phyloP scores from a whole-genome alignment of 441 rosid genomes.

The Raphanus hybrid region DNA sequence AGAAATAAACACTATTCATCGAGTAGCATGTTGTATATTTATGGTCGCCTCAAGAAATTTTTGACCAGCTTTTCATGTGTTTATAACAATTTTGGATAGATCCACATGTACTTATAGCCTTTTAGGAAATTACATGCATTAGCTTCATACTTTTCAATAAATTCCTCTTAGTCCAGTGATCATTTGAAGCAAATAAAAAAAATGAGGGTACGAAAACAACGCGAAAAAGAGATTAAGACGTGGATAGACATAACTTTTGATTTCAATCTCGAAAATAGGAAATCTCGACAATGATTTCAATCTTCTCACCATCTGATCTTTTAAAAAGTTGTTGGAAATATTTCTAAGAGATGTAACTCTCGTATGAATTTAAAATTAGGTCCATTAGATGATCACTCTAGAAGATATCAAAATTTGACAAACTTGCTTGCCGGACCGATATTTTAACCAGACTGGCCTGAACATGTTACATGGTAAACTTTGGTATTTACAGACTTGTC shows the following conservation, averaged over 20 bases:
- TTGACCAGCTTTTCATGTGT: not conserved
- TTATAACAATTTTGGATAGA: not conserved
- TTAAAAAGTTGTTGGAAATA: not conserved
- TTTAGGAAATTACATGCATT: not conserved
- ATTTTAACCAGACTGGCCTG: no score
- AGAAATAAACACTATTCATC: no score
- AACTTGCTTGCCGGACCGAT: no score
- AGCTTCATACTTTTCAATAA: not conserved
- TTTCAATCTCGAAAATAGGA: no score
- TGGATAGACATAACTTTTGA: no score
- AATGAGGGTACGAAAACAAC: not conserved
- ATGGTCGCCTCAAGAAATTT: not conserved
- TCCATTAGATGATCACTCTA: no score
- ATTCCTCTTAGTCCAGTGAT: not conserved
- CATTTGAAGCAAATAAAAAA: not conserved
- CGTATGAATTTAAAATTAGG: not conserved
- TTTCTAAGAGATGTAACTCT: not conserved
- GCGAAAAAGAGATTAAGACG: not conserved
- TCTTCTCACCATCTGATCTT: not conserved
- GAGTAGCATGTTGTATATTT: conserved; percentile 6
- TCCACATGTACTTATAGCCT: not conserved
- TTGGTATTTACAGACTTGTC: not conserved
- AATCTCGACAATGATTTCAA: not conserved
- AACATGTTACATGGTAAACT: no score
- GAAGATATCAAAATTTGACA: no score